phyloP scores from a whole-genome alignment of 1,284 basidiomycete genomes.

The Puccinia horiana region DNA sequence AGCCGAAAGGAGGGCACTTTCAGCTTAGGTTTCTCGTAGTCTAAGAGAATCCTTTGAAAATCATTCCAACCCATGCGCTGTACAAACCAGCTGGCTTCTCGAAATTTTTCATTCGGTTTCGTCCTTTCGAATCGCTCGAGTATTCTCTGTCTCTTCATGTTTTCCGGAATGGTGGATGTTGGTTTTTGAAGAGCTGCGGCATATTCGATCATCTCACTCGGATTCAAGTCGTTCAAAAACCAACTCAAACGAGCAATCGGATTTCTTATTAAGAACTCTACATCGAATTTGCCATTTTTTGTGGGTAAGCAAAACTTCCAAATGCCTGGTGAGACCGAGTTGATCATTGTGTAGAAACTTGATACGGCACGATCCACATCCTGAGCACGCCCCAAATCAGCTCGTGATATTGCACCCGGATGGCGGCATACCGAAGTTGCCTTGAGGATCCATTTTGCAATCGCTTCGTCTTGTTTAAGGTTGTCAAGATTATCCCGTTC shows the following conservation, averaged over 20 bases:
- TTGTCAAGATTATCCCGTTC: background rate
- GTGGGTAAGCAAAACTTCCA: conserved; percentile 13
- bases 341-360: background rate
- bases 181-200: background rate
- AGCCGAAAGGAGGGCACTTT: no score
- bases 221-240: conserved; percentile 5
- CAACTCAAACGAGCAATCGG: conserved; percentile 21
- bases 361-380: background rate
- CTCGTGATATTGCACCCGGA: background rate
- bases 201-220: background rate
- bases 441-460: background rate
- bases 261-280: background rate
- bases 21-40: background rate
- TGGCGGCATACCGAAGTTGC: background rate
- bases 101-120: background rate
- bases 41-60: background rate
- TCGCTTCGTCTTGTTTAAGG: background rate
- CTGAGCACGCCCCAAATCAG: background rate
- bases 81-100: background rate
- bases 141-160: background rate
- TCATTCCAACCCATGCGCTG: background rate
- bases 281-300: background rate
- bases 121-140: background rate
- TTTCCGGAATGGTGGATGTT: background rate
- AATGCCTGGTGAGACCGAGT: background rate